phyloP scores from a whole-genome alignment of 225 moss, liverwort and hornwort genomes.

The Rhytidiadelphus loreus region DNA sequence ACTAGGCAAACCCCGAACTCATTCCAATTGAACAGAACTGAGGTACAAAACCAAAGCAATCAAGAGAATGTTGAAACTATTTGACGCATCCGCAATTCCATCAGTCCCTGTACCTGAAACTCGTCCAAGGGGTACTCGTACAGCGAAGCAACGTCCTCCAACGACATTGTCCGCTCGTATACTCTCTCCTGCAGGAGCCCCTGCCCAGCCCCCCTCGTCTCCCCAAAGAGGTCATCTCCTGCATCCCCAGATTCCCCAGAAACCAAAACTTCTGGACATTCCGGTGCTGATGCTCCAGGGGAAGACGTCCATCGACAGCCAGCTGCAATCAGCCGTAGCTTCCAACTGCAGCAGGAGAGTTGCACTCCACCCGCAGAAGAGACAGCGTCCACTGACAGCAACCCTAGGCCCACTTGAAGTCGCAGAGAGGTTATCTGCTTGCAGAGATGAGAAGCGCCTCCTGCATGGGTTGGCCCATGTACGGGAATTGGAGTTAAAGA shows the following conservation, averaged over 20 bases:
- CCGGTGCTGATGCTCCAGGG: neutral
- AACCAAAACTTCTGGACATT: neutral
- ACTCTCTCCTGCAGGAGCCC: neutral
- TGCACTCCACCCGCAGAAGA: neutral
- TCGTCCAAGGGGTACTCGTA: slow-evolving; percentile 22
- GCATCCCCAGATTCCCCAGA: neutral
- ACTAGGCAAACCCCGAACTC: neutral
- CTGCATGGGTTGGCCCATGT: neutral
- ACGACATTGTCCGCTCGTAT: neutral
- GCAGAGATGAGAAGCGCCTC: neutral
- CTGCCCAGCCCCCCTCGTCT: neutral
- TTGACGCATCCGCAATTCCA: neutral
- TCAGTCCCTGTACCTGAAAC: slow-evolving; percentile 17
- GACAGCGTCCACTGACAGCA: neutral
- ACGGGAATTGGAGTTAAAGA: slow-evolving; percentile 9
- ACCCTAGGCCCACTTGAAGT: neutral
- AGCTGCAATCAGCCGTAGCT: neutral
- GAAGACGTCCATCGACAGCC: neutral
- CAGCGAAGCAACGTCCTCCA: slow-evolving; percentile 20
- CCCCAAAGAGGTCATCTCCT: neutral
- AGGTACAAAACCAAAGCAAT: neutral
- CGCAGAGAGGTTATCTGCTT: neutral
- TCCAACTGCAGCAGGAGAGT: neutral
- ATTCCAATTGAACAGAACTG: neutral
- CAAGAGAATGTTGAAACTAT: neutral